Percentiles rank a stretch among this genome's conserved stretches.
Evolutionary conservation across 2,329 filamentous ascomycete species (phyloP).

Genomic region (Metarhizium anisopliae): DNA sequence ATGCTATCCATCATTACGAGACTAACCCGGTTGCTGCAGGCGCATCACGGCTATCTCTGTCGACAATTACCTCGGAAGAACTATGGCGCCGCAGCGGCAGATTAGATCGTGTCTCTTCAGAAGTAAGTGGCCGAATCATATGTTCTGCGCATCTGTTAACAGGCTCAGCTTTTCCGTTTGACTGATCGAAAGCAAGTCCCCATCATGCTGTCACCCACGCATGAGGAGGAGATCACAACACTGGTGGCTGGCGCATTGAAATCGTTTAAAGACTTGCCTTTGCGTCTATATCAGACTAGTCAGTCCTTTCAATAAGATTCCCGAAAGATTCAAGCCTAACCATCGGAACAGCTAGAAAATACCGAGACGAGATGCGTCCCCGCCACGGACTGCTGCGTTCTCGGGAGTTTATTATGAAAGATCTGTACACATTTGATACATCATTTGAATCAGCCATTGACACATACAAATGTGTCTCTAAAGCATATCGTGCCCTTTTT

Average conservation of each 20-base stretch:
- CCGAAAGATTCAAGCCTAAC: neutral
- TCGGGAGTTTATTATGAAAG: constrained; percentile 95
- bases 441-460: constrained; percentile 58
- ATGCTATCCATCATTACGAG: no score
- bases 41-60: constrained; percentile 74
- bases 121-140: constrained; percentile 38
- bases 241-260: constrained; percentile 64
- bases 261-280: constrained; percentile 78
- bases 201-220: constrained; percentile 80
- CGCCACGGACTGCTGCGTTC: constrained; percentile 80
- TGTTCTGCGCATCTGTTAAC: constrained; percentile 14
- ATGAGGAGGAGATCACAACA: constrained; percentile 91
- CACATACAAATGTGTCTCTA: constrained; percentile 69
- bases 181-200: constrained; percentile 66
- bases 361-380: constrained; percentile 84
- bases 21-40: constrained; percentile 31
- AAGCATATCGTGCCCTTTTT: constrained; percentile 69
- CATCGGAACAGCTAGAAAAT: constrained; percentile 62
- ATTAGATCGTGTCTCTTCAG: constrained; percentile 60
- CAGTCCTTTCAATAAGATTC: constrained; percentile 17
- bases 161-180: constrained; percentile 63
- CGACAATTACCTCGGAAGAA: constrained; percentile 74
- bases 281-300: constrained; percentile 88
- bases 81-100: constrained; percentile 82
- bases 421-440: constrained; percentile 89